Evolutionary conservation across 2,329 filamentous ascomycete genomes (phyloP).

Genomic region (Coniella lustricola): DNA sequence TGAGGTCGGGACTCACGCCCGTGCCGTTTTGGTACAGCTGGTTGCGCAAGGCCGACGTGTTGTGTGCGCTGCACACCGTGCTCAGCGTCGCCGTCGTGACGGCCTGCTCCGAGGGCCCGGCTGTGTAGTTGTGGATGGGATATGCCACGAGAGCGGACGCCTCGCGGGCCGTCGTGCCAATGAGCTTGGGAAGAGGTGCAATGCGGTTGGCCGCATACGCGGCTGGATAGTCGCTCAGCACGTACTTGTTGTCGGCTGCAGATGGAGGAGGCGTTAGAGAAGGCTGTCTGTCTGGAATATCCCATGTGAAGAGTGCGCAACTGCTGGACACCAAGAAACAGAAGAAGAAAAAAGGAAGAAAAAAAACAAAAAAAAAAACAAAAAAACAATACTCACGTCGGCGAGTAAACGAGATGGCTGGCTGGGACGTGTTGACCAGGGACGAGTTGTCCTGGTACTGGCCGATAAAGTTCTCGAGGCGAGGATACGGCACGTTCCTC

Average conservation of each 20-base stretch:
- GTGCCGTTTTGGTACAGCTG: constrained; percentile 1
- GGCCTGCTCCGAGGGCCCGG: constrained; percentile 5
- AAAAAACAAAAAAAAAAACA: neutral
- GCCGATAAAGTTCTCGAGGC: constrained; percentile 23
- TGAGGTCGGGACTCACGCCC: neutral
- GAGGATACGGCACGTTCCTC: constrained; percentile 20
- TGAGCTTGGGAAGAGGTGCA: constrained; percentile 4
- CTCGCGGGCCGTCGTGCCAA: constrained; percentile 10
- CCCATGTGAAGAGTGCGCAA: too few species aligned
- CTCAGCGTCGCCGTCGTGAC: neutral
- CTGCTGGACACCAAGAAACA: too few species aligned
- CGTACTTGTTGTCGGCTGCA: constrained; percentile 21
- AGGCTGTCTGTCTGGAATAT: too few species aligned
- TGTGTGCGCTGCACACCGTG: constrained; percentile 2
- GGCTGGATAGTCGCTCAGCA: constrained; percentile 24
- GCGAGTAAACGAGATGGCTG: constrained; percentile 3
- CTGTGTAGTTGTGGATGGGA: constrained; percentile 4
- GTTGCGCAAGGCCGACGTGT: constrained; percentile 9
- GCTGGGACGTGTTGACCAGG: constrained; percentile 1
- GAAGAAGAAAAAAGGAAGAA: too few species aligned
- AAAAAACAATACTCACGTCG: constrained; percentile 3
- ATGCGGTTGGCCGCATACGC: constrained; percentile 15
- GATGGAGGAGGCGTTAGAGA: too few species aligned
- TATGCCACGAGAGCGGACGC: constrained; percentile 4
- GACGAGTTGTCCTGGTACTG: constrained; percentile 19